phyloP scores from a whole-genome alignment of 306 rosid genomes.

The Gleditsia sinensis region DNA sequence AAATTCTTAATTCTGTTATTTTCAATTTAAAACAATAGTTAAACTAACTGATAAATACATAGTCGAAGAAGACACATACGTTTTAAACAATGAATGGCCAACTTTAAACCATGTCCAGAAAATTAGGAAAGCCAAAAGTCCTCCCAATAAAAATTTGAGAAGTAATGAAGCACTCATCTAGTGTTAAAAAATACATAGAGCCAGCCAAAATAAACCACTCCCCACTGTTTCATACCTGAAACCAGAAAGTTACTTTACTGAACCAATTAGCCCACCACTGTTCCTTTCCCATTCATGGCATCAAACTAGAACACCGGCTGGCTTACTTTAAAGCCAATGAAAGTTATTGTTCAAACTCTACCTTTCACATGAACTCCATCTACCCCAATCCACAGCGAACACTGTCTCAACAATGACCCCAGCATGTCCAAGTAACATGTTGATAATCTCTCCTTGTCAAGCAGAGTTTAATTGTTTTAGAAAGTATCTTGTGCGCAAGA shows the following conservation, averaged over 20 bases:
- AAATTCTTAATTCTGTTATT: too few species aligned
- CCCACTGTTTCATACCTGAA: slow-evolving; percentile 24
- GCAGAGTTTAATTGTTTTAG: too few species aligned
- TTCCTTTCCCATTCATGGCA: slow-evolving; percentile 38
- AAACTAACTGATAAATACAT: slow-evolving; percentile 10
- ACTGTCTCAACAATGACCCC: slow-evolving; percentile 25
- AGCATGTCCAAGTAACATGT: background rate
- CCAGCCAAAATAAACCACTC: background rate
- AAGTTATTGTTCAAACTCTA: slow-evolving; percentile 28
- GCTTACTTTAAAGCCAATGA: slow-evolving; percentile 31
- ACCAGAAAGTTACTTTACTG: slow-evolving; percentile 26
- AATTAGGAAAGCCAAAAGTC: background rate
- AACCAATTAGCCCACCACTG: slow-evolving; percentile 27
- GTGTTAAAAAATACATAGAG: background rate
- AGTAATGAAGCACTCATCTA: background rate
- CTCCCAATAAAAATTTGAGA: background rate
- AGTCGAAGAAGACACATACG: background rate
- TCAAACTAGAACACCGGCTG: slow-evolving; percentile 32
- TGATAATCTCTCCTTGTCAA: too few species aligned
- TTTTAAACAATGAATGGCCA: background rate
- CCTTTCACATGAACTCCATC: slow-evolving; percentile 39
- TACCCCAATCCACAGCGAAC: slow-evolving; percentile 16
- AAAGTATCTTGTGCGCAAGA: too few species aligned
- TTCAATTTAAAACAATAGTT: slow-evolving; percentile 5
- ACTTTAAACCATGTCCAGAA: slow-evolving; percentile 27